A percentile compares a stretch with the other conserved stretches of the same genome.
phyloP scores from a whole-genome alignment of 1,284 basidiomycete genomes.

The Termitomyces sp. region DNA sequence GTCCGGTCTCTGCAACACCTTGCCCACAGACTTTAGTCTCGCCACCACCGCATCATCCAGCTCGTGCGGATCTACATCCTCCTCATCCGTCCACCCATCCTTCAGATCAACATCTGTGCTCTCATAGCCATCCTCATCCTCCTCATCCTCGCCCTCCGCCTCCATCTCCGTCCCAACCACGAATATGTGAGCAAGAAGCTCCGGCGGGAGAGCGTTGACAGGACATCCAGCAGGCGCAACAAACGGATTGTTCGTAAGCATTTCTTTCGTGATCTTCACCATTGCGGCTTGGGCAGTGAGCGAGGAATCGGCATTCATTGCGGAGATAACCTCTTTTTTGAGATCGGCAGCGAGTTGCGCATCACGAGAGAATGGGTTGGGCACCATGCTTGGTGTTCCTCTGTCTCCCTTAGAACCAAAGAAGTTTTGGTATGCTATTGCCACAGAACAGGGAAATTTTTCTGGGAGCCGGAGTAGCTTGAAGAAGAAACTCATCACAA shows the following conservation, averaged over 20 bases:
- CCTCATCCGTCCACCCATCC: constrained; percentile 20
- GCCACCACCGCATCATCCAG: neutral
- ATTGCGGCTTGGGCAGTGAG: constrained; percentile 27
- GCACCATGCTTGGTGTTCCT: neutral
- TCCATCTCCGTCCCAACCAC: constrained; percentile 38
- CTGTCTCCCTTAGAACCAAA: neutral
- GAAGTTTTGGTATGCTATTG: neutral
- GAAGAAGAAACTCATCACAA: neutral
- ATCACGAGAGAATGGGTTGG: neutral
- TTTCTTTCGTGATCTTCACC: constrained; percentile 24
- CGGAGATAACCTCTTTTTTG: constrained; percentile 18
- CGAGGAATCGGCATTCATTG: constrained; percentile 23
- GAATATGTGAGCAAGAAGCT: constrained; percentile 57
- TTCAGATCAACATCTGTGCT: constrained; percentile 19
- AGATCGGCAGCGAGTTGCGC: constrained; percentile 16
- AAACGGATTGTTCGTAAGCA: constrained; percentile 40
- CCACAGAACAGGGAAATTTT: neutral
- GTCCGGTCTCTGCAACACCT: constrained; percentile 2
- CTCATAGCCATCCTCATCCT: constrained; percentile 20
- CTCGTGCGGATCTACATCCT: constrained; percentile 30
- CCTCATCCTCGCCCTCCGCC: constrained; percentile 28
- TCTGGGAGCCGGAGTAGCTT: no score
- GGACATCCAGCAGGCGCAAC: constrained; percentile 47
- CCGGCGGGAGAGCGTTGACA: constrained; percentile 51
- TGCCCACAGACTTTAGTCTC: constrained; percentile 20